phyloP scores from a whole-genome alignment of 495 filamentous ascomycete species.

The Rhypophila decipiens region DNA sequence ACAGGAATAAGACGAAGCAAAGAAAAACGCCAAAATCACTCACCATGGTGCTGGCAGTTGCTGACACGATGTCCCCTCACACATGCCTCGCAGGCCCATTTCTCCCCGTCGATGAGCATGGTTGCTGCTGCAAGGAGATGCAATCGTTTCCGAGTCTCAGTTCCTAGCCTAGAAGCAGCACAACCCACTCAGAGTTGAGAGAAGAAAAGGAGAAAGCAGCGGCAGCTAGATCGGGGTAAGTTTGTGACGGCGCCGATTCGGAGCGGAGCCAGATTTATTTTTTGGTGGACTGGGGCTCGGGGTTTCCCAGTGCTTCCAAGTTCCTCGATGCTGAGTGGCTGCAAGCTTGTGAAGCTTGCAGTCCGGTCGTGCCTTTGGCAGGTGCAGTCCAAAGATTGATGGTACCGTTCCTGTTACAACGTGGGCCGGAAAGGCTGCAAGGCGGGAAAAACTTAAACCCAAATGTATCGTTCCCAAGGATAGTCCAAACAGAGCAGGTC shows the following conservation, averaged over 20 bases:
- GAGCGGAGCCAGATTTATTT: not conserved
- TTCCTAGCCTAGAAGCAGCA: not conserved
- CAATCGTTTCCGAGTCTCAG: too few relatives aligned
- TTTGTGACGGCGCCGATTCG: not conserved
- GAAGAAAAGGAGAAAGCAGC: not conserved
- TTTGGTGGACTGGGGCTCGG: not conserved
- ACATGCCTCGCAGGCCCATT: conserved; percentile 90
- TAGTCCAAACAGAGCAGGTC: conserved; percentile 20
- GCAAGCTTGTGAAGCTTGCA: not conserved
- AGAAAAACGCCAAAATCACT: conserved; percentile 37
- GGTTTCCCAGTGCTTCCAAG: not conserved
- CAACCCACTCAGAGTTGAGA: not conserved
- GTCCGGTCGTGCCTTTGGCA: not conserved
- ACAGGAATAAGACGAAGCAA: not conserved
- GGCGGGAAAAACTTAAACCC: conserved; percentile 4
- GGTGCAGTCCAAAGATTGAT: not conserved
- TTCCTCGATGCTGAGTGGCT: not conserved
- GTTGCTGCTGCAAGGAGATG: conserved; percentile 7
- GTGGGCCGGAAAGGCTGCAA: conserved; percentile 17
- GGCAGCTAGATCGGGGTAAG: not conserved
- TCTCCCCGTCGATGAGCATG: conserved; percentile 86
- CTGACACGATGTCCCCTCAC: conserved; percentile 90
- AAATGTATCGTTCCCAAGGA: conserved; percentile 3
- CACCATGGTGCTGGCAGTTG: conserved; percentile 88
- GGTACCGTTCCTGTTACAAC: conserved; percentile 3